Evolutionary conservation across 2,329 filamentous ascomycete genomes (phyloP).

Genomic region (Botrytis pseudocinerea): DNA sequence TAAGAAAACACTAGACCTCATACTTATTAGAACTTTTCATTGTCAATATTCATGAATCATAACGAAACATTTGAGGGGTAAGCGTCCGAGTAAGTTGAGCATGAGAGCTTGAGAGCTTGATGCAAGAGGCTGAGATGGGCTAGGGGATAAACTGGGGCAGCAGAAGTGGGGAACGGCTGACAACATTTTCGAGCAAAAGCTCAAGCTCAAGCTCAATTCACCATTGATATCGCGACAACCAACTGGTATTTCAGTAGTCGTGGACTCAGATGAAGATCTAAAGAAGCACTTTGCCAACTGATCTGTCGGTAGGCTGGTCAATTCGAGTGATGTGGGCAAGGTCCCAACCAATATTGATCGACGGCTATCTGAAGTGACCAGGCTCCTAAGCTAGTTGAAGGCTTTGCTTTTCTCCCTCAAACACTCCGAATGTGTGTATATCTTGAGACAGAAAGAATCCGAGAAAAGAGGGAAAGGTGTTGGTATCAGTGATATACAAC

Average conservation of each 20-base stretch:
- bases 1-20: background rate
- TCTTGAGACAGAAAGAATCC: background rate
- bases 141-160: background rate
- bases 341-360: background rate
- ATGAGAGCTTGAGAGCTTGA: background rate
- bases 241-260: background rate
- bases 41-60: background rate
- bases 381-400: background rate
- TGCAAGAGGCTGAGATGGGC: background rate
- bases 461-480: background rate
- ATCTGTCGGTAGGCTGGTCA: background rate
- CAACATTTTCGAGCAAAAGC: background rate
- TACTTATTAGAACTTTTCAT: background rate
- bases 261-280: background rate
- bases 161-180: background rate
- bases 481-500: background rate
- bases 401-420: background rate
- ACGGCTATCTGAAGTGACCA: background rate
- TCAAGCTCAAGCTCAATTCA: conserved; percentile 1
- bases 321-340: background rate
- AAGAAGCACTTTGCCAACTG: background rate
- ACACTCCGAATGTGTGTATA: background rate
- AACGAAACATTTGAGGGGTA: background rate
- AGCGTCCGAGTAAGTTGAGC: background rate
- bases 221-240: background rate